Conservation (phyloP, 148 eudicot genomes). For the Rhododendron simsii region DNA sequence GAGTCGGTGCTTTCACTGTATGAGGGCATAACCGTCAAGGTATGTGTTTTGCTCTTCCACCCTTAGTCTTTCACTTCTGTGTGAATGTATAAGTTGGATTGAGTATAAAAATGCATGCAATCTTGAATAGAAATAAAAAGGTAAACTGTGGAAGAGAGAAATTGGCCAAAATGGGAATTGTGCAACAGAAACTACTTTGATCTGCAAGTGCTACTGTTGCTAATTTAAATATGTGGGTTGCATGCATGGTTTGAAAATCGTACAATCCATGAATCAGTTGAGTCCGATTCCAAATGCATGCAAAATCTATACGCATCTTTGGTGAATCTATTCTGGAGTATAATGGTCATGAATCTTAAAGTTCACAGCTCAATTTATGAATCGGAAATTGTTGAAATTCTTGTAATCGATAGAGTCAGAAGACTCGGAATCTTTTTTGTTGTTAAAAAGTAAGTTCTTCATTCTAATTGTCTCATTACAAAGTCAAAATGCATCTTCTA, state of each 20-base stretch:
- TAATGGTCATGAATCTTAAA: neutral
- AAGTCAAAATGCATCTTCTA: neutral
- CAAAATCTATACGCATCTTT: neutral
- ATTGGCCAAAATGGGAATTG: neutral
- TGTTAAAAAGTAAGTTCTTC: neutral
- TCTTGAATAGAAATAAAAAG: neutral
- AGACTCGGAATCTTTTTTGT: neutral
- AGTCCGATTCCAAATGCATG: neutral
- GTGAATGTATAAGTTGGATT: neutral
- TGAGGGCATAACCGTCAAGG: constrained; percentile 68
- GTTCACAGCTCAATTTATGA: neutral
- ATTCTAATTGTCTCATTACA: neutral
- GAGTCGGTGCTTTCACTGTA: constrained; percentile 86
- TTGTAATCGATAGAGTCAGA: neutral
- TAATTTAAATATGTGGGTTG: neutral
- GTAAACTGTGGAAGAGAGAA: neutral
- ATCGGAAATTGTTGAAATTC: neutral
- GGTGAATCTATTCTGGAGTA: neutral
- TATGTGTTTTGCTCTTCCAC: constrained; percentile 15
- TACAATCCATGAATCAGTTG: neutral
- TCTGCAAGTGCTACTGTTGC: neutral
- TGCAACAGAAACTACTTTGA: neutral
- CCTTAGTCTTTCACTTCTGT: neutral
- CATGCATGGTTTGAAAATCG: neutral
- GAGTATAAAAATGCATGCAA: neutral